Base-by-base conservation (phyloP, 108 stramenopile genomes). In the Cyclotella sp. region DNA sequence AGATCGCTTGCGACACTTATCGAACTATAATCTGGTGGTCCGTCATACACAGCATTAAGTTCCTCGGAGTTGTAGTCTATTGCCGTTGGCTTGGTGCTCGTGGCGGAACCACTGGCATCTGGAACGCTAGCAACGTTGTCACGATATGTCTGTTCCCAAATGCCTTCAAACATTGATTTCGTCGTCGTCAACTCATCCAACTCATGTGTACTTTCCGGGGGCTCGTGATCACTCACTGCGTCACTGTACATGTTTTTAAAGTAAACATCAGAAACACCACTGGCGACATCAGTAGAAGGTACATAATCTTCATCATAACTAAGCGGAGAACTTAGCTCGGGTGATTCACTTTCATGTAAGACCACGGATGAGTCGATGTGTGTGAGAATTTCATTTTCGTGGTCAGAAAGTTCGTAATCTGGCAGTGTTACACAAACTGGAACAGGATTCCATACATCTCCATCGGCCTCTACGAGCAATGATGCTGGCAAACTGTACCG, bases 41-140 rank as follows among this genome's bases (percentile, higher is more conserved):
- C 94, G 70, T 87, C 88, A 54, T 89, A 95, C 13, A 85, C 86
- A 29, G 87, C 68, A 53, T 85, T 85, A 55, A 79, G 87, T 52
- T 86, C 87, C 21, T 55, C 86, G 26, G 84, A 54, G 52, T 82
- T 79, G 58, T 75, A 79, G 72, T 81, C 73, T 45, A 73, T 68
- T 15, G 42, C n/a, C 39, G 45, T 40, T 10, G 58, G 34, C 47
- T 27, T 12, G 13, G 52, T 73, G 40, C 14, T 52, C n/a, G 9
- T 12, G 22, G 41, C 45, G 28, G 42, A 27, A 58, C 41, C n/a
- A 49, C 30, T 40, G 52, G 40, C 22, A n/a, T 68, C 65, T 6
- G 39, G 41, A 18, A n/a, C 42, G 30, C 42, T 62, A 47, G 44
- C 16, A 19, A 75, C 47, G 53, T 73, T 78, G 18, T 82, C 60